These are phyloP conservation scores for Ascoidea rubescens DNA, from an alignment of 805 yeast genomes.

Conservation along the genomic window DNA sequence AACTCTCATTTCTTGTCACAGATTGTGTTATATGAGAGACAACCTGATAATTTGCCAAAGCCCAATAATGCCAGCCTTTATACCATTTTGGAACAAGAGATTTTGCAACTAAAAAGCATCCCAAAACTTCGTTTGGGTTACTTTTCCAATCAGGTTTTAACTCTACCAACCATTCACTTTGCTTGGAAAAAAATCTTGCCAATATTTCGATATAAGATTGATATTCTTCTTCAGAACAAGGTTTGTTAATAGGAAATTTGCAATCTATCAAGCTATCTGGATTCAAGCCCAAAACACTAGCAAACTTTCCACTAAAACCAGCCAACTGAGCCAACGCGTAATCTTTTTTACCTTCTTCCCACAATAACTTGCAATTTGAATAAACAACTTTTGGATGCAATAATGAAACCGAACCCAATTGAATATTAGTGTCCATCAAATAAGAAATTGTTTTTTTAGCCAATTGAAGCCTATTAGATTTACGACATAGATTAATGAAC, in stretches of 20 bases:
- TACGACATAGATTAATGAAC: slow-evolving; percentile 90
- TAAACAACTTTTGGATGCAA: slow-evolving; percentile 60
- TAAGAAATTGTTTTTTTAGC: slow-evolving; percentile 86
- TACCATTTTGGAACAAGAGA: slow-evolving; percentile 91
- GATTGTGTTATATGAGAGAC: slow-evolving; percentile 43
- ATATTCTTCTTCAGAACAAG: slow-evolving; percentile 28
- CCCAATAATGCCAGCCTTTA: slow-evolving; percentile 99
- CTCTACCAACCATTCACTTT: slow-evolving; percentile 96
- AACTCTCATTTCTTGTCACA: slow-evolving; percentile 8
- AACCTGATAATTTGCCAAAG: slow-evolving; percentile 92
- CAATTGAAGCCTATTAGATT: slow-evolving; percentile 80
- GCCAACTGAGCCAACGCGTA: slow-evolving; percentile 79
- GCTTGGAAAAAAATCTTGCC: slow-evolving; percentile 91
- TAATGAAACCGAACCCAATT: slow-evolving; percentile 28
- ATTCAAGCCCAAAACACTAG: slow-evolving; percentile 75
- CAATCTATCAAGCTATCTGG: slow-evolving; percentile 81
- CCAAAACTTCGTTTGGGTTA: slow-evolving; percentile 72
- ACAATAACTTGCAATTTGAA: slow-evolving; percentile 91
- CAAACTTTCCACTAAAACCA: slow-evolving; percentile 84
- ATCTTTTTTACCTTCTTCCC: slow-evolving; percentile 85
- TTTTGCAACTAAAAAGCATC: slow-evolving; percentile 86
- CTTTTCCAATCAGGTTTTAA: slow-evolving; percentile 63
- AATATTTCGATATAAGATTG: slow-evolving; percentile 72
- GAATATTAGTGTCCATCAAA: slow-evolving; percentile 24
- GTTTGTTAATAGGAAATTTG: slow-evolving; percentile 62